Evolutionary conservation across 1,284 basidiomycete species (phyloP).

Genomic region (Naganishia liquefaciens): DNA sequence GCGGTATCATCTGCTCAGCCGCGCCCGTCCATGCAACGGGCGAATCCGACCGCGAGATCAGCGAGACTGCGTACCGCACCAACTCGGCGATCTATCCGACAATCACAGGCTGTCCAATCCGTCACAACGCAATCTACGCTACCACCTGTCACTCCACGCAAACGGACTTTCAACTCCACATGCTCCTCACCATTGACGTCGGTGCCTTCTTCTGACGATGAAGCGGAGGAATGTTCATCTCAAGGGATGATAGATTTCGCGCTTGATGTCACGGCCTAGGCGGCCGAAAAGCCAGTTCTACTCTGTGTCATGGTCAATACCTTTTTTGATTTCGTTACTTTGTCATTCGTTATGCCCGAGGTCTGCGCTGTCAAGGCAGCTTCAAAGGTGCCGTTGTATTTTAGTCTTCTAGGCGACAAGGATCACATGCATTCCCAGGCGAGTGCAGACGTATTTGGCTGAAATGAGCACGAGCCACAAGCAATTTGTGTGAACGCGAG

Average conservation of each 20-base stretch:
- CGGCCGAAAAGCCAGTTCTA: no score
- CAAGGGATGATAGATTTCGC: constrained; percentile 11
- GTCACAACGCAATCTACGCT: not conserved
- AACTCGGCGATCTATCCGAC: constrained; percentile 5
- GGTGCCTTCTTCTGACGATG: constrained; percentile 1
- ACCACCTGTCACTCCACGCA: constrained; percentile 6
- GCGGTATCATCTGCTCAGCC: not conserved
- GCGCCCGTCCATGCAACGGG: not conserved
- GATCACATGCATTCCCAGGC: no score
- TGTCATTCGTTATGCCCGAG: no score
- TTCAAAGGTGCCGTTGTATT: no score
- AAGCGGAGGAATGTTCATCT: constrained; percentile 16
- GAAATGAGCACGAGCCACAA: no score
- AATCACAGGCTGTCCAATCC: not conserved
- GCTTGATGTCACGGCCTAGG: no score
- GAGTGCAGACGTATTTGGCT: no score
- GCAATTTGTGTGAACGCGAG: no score
- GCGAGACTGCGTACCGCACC: not conserved
- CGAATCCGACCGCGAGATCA: not conserved
- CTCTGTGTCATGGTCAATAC: no score
- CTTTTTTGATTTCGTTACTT: no score
- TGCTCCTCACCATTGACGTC: constrained; percentile 19
- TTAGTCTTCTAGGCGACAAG: no score
- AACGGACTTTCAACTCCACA: constrained; percentile 5
- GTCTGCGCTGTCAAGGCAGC: no score